Evolutionary conservation across 768 basidiomycete genomes (phyloP).

Genomic region (Kwoniella sp.): DNA sequence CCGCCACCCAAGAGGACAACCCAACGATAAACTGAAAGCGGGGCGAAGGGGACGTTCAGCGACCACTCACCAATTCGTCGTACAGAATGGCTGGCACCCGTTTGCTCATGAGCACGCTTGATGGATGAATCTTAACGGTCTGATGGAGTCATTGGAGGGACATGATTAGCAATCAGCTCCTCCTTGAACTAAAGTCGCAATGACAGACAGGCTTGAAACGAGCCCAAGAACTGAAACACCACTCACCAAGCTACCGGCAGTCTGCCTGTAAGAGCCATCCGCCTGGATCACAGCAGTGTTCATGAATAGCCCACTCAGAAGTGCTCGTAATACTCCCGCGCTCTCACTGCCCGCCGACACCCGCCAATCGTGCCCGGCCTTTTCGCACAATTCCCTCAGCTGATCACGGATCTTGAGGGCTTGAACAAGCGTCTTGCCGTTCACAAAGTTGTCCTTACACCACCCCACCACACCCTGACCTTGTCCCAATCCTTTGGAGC

Average conservation of each 20-base stretch:
- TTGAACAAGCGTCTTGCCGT: slow-evolving; percentile 75
- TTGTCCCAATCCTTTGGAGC: slow-evolving; percentile 7
- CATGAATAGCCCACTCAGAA: slow-evolving; percentile 75
- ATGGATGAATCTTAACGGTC: slow-evolving; percentile 88
- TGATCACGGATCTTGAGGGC: slow-evolving; percentile 80
- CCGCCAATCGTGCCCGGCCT: slow-evolving; percentile 65
- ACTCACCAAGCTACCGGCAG: slow-evolving; percentile 60
- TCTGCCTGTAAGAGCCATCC: slow-evolving; percentile 78
- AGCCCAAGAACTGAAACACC: not conserved
- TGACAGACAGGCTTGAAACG: not conserved
- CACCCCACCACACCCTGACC: slow-evolving; percentile 60
- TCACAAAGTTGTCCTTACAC: slow-evolving; percentile 82
- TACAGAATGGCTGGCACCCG: slow-evolving; percentile 86
- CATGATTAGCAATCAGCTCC: not conserved
- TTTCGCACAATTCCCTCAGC: slow-evolving; percentile 67
- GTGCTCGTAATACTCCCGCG: slow-evolving; percentile 69
- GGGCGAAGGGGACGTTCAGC: not conserved
- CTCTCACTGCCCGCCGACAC: slow-evolving; percentile 67
- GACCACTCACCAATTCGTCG: slow-evolving; percentile 79
- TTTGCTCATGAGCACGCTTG: slow-evolving; percentile 77
- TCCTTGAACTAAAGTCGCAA: too few relatives aligned
- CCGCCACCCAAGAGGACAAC: not conserved
- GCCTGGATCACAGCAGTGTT: slow-evolving; percentile 82
- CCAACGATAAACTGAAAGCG: too few relatives aligned
- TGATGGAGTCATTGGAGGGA: slow-evolving; percentile 14